A percentile compares a stretch with the other conserved stretches of the same genome.
Evolutionary conservation across 176 grass and related monocot species (phyloP).

Genomic region (Bromus sterilis): DNA sequence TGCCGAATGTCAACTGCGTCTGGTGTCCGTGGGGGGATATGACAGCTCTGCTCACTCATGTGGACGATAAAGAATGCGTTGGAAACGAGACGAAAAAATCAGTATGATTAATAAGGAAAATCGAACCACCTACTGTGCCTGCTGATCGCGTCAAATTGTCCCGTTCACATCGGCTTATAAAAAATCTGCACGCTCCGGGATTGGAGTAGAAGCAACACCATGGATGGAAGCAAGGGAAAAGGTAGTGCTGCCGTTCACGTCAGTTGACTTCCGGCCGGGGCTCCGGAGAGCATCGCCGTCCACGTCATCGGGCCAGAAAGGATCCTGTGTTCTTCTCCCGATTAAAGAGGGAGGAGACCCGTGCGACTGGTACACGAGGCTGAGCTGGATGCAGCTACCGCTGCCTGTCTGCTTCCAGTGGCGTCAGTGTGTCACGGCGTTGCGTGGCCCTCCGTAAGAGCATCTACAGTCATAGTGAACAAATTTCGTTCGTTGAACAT

Average conservation of each 20-base stretch:
- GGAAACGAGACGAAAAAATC: neutral
- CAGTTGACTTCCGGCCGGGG: neutral
- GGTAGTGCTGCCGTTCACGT: neutral
- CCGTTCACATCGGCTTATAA: constrained; percentile 11
- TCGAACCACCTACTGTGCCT: neutral
- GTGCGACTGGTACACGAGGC: neutral
- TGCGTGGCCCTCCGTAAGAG: neutral
- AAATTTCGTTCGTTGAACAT: too few relatives aligned
- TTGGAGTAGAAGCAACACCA: neutral
- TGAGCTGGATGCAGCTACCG: neutral
- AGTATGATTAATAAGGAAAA: constrained; percentile 5
- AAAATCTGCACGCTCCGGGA: neutral
- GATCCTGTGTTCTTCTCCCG: neutral
- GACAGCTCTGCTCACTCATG: neutral
- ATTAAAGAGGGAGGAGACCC: neutral
- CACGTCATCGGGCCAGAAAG: neutral
- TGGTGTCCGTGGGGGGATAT: neutral
- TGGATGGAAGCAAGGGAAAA: neutral
- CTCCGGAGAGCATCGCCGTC: neutral
- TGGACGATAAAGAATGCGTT: neutral
- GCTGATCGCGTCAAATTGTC: neutral
- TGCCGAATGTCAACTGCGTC: constrained; percentile 21
- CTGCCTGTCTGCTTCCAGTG: neutral
- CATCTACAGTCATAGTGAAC: too few relatives aligned
- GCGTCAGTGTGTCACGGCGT: neutral